Evolutionary conservation across 306 rosid species (phyloP).

Genomic region (Ammopiptanthus mongolicus): DNA sequence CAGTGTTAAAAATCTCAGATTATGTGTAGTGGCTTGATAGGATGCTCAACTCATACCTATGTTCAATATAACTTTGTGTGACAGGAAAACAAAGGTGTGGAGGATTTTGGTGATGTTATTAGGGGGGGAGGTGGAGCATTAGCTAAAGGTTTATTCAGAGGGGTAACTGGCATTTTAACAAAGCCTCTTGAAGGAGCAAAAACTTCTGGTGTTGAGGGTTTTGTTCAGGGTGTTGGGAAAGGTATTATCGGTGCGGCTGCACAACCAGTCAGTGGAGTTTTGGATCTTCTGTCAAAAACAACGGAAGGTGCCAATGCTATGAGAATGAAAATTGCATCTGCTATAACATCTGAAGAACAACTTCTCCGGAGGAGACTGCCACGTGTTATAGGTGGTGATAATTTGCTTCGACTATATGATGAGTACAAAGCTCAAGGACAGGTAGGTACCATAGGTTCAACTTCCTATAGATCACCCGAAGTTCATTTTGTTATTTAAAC

Average conservation of each 20-base stretch:
- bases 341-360: slow-evolving; percentile 94
- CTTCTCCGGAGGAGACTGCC: slow-evolving; percentile 92
- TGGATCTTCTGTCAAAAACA: slow-evolving; percentile 94
- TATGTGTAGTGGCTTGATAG: background rate
- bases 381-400: slow-evolving; percentile 92
- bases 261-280: slow-evolving; percentile 96
- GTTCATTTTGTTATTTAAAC: slow-evolving; percentile 18
- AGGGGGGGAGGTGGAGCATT: slow-evolving; percentile 99
- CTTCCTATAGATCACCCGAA: background rate
- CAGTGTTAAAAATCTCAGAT: background rate
- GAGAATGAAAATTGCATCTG: slow-evolving; percentile 96
- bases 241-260: slow-evolving; percentile 99
- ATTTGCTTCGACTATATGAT: slow-evolving; percentile 74
- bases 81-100: slow-evolving; percentile 95
- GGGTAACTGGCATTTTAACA: slow-evolving; percentile 95
- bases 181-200: slow-evolving; percentile 99
- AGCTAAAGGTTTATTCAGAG: slow-evolving; percentile 96
- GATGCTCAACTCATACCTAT: slow-evolving; percentile 21
- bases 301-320: slow-evolving; percentile 99
- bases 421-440: slow-evolving; percentile 94
- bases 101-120: slow-evolving; percentile 84
- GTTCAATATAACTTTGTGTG: slow-evolving; percentile 13
- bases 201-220: slow-evolving; percentile 95
- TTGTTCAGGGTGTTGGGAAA: slow-evolving; percentile 99
- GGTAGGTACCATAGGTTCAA: slow-evolving; percentile 72